phyloP scores from a whole-genome alignment of 306 rosid species.

The Begonia masoniana region DNA sequence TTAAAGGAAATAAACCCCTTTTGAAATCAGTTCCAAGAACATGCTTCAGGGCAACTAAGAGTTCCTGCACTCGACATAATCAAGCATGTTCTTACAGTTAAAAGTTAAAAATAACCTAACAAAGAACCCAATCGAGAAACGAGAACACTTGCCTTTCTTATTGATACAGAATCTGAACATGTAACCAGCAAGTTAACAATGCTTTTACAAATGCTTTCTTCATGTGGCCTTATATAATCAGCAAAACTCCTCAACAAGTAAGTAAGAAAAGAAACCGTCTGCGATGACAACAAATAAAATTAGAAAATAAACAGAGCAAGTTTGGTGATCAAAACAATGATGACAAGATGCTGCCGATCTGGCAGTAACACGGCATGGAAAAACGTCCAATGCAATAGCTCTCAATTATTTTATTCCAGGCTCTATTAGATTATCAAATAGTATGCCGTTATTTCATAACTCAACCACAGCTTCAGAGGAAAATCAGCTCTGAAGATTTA shows the following conservation, averaged over 20 bases:
- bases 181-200: conserved; percentile 97
- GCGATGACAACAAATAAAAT: conserved; percentile 26
- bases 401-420: no score
- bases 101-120: not conserved
- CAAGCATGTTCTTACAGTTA: conserved; percentile 4
- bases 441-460: no score
- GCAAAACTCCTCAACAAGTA: conserved; percentile 91
- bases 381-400: no score
- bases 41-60: conserved; percentile 87
- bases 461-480: no score
- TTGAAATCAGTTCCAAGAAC: conserved; percentile 98
- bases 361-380: no score
- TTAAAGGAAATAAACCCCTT: conserved; percentile 95
- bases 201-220: conserved; percentile 97
- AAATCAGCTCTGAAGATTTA: no score
- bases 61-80: conserved; percentile 56
- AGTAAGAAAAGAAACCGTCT: conserved; percentile 95
- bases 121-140: conserved; percentile 7
- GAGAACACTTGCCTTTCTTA: conserved; percentile 58
- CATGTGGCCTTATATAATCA: conserved; percentile 93
- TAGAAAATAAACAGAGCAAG: conserved; percentile 2
- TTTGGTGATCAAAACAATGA: no score
- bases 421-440: no score
- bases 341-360: no score
- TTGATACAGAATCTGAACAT: conserved; percentile 96